Evolutionary conservation across 345 rosid genomes (phyloP), one percentile per base, ranked within the genome.

Genomic region (Pistacia vera): DNA sequence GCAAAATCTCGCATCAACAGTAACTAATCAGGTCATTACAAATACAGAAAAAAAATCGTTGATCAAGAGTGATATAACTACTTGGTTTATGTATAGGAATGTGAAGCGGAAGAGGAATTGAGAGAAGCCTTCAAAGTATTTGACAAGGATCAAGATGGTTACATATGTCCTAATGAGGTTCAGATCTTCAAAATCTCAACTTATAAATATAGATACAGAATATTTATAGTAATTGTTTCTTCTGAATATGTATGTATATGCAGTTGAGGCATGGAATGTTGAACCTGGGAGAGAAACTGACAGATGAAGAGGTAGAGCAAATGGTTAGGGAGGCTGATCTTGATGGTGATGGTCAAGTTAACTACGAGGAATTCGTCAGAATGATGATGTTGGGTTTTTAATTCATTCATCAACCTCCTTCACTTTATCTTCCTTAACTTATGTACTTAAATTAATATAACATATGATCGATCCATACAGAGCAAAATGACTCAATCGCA

Each of bases 131-230:
- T 90, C 85, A 84, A 79, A 80, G 89, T 90, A 63, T 89, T 90
- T 82, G 91, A 89, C 84, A 89, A 86, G 70, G 92, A 90, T 78
- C 85, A 86, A 81, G 89, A 90, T 80, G 95, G 95, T 64, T 87
- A 70, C 63, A 87, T 90, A 48, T 89, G 92, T 41, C 89, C 95
- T 56, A 18, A 59, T 63, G 92, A 90, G 94, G 94, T 90, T 44
- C 60, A 62, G 13, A 52, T 44, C n/a, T 68, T 78, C 51, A 4
- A 69, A 0, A 36, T 5, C 25, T 11, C 6, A 4, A 9, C 18
- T 30, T 52, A 52, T 30, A 30, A 30, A 30, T 30, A 30, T 30
- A 30, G 33, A 30, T 30, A 30, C 33, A 30, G 33, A 30, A 30
- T 30, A 1, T 30, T 25, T 25, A 30, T 30, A 56, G n/a, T 62